Percentiles rank a stretch among this genome's conserved stretches.
Evolutionary conservation across 2,329 filamentous ascomycete genomes (phyloP).

Genomic region (Ceratocystiopsis minuta): DNA sequence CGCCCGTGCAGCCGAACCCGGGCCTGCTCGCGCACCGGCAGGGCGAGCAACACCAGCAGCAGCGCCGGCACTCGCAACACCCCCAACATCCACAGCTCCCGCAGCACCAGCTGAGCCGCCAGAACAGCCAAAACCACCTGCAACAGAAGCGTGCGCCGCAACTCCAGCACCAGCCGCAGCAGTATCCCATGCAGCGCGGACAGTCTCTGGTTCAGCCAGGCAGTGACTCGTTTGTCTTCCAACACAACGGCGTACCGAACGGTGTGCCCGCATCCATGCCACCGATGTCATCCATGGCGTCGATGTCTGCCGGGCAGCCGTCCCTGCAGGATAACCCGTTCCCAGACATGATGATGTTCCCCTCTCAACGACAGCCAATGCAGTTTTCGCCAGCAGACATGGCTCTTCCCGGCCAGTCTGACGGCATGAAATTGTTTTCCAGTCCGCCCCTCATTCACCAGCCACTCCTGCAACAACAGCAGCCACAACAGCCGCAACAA

Average conservation of each 20-base stretch:
- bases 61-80: neutral
- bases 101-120: no score
- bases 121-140: no score
- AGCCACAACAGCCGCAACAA: neutral
- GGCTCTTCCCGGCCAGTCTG: no score
- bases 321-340: no score
- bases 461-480: neutral
- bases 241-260: conserved; percentile 1
- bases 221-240: conserved; percentile 2
- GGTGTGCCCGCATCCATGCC: no score
- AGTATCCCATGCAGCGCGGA: conserved; percentile 1
- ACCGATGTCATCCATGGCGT: no score
- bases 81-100: conserved; percentile 1
- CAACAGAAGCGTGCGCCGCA: no score
- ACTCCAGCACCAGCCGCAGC: conserved; percentile 5
- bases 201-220: conserved; percentile 2
- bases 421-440: no score
- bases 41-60: neutral
- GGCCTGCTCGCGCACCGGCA: conserved; percentile 7
- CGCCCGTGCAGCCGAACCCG: neutral
- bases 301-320: no score
- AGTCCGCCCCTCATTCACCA: conserved; percentile 2
- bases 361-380: no score
- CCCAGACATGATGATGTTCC: no score
- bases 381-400: no score